These are phyloP conservation scores for Gremmenia infestans DNA, from an alignment of 2,329 filamentous ascomycete species.

Conservation along the genomic window DNA sequence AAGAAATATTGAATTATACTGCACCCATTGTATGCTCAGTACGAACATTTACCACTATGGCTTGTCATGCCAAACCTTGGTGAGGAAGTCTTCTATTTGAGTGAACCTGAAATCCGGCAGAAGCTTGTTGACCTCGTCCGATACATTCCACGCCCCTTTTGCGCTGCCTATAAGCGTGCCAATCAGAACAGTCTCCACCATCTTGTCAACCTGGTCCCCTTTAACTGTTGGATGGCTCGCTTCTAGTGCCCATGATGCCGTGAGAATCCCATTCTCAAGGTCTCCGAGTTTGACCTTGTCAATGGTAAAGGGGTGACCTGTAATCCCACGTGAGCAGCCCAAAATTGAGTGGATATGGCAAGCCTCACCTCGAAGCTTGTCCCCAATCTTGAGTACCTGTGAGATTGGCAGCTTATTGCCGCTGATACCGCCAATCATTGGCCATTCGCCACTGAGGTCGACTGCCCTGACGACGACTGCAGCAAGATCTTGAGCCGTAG, in stretches of 20 bases:
- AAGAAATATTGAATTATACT: no score
- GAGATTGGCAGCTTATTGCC: constrained; percentile 25
- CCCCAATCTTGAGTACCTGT: constrained; percentile 35
- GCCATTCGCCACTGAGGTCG: constrained; percentile 31
- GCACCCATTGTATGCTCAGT: background rate
- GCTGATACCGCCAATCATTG: constrained; percentile 29
- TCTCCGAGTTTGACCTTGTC: constrained; percentile 44
- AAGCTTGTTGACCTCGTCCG: no score
- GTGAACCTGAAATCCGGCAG: no score
- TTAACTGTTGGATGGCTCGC: constrained; percentile 32
- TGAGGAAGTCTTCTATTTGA: no score
- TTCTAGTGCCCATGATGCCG: constrained; percentile 38
- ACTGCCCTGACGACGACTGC: constrained; percentile 30
- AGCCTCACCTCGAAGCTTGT: constrained; percentile 37
- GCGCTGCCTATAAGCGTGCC: constrained; percentile 38
- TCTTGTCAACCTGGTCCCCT: constrained; percentile 28
- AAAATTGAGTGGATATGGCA: background rate
- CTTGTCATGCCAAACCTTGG: constrained; percentile 1
- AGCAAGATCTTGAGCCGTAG: constrained; percentile 40
- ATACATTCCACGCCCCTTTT: constrained; percentile 19
- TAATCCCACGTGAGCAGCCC: constrained; percentile 11
- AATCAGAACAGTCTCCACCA: constrained; percentile 36
- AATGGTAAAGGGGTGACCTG: constrained; percentile 35
- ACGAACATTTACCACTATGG: background rate
- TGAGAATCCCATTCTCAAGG: constrained; percentile 39